Conservation (phyloP, 768 basidiomycete species). For the Melanogaster broomeanus region DNA sequence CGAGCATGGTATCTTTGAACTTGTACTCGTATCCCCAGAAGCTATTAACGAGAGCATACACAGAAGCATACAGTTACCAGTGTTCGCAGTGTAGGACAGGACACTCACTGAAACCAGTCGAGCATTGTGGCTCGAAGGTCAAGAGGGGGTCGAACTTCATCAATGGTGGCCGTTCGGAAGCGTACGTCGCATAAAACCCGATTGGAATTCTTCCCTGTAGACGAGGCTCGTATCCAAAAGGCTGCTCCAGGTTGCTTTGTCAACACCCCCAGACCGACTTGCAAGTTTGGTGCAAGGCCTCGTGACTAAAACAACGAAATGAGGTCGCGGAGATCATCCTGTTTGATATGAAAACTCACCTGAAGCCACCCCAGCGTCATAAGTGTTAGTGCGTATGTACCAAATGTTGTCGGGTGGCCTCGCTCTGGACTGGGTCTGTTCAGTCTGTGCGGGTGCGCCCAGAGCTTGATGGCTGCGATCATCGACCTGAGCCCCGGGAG, state of each 20-base stretch:
- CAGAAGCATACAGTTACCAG: neutral
- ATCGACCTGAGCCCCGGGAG: slow-evolving; percentile 46
- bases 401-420: slow-evolving; percentile 42
- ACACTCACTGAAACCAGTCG: slow-evolving; percentile 46
- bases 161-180: slow-evolving; percentile 17
- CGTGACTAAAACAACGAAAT: slow-evolving; percentile 33
- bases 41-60: slow-evolving; percentile 25
- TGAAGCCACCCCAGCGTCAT: slow-evolving; percentile 66
- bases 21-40: slow-evolving; percentile 47
- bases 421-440: slow-evolving; percentile 42
- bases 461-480: slow-evolving; percentile 52
- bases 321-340: neutral
- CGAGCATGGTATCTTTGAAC: slow-evolving; percentile 32
- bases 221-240: slow-evolving; percentile 36
- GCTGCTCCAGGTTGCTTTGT: slow-evolving; percentile 8
- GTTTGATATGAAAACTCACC: slow-evolving; percentile 33
- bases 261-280: slow-evolving; percentile 33
- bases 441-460: slow-evolving; percentile 56
- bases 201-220: neutral
- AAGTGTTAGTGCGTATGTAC: slow-evolving; percentile 60
- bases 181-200: slow-evolving; percentile 35
- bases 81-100: neutral
- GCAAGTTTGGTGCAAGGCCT: slow-evolving; percentile 53
- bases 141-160: slow-evolving; percentile 7
- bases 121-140: slow-evolving; percentile 27